Evolutionary conservation across 1,139 yeast genomes (phyloP), one percentile per base, ranked within the genome.

Genomic region (Protomyces arabidopsidicola): DNA sequence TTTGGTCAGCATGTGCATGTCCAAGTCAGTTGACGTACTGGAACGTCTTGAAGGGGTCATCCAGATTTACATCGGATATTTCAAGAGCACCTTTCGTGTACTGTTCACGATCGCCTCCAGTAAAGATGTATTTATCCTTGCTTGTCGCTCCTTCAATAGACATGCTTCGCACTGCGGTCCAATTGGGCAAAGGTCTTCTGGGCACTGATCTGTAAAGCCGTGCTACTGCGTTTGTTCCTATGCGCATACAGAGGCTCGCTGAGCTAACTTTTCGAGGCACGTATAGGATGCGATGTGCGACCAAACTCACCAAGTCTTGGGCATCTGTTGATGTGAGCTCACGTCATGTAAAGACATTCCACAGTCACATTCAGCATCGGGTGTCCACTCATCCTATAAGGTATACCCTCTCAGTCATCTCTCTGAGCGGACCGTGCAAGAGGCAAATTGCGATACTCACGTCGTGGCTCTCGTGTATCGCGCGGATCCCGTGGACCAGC

Each of bases 1-100:
- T 91, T 93, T 74, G 89, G n/a, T 53, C 48, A 53, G 57, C 24
- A 16, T 16, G 22, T 20, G 34, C 18, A 14, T 14, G 34, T 12
- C 14, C 31, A 22, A 27, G 31, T 45, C 27, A 9, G 4, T 2
- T 14, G n/a, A 16, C 55, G 96, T 22, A 76, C 39, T 61, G 64
- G 20, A 61, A 61, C 9, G 60, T 61, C 24, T 58, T 53, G 54
- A 61, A 61, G n/a, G 64, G 64, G 1, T 62, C 27, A 31, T 38
- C 24, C 10, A 16, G 52, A 39, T 61, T 55, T n/a, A 61, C 38
- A 31, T 61, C 58, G 16, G 42, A 22, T 1, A 34, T 22, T 14
- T 55, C 55, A 24, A 61, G 60, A 12, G 45, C 53, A 20, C 60
- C 64, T 61, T 61, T 61, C 8, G 64, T 61, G 64, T 61, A 61